Base-by-base conservation (phyloP, 1,284 basidiomycete genomes). In the Retiboletus flavoniger region DNA sequence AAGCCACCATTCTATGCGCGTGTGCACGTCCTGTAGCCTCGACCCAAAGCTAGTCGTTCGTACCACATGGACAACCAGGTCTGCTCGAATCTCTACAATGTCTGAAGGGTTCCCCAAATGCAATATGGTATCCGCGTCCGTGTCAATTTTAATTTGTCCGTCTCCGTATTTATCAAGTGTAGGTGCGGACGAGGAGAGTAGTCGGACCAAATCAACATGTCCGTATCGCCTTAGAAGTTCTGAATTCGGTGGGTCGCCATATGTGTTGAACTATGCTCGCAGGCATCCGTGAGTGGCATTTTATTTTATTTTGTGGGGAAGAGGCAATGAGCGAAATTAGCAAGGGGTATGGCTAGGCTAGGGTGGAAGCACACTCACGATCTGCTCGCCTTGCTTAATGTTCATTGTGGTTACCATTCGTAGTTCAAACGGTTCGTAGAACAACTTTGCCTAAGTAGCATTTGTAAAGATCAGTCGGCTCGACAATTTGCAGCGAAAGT, bases 221-320 rank as follows among this genome's bases (percentile, higher is more conserved):
- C 96, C 96, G 66, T 98, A 99, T 47, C 93, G 84, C 46, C 97
- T 84, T 19, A 99, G 79, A 2, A 99, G 82, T 63, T 97, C 95
- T n/a, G 91, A 85, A 68, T 99, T 99, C 4, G 96, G 94, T 8
- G 87, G 91, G 65, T 97, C 91, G 24, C 89, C 93, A 70, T 98
- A 99, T 0, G 97, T 98, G 71, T 99, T 99, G 82, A 86, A 93
- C 92, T 95, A 41, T 24, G 44, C 50, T 26, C 31, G 14, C 49
- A 43, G 16, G 8, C 5, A 56, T 45, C 9, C n/a, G 11, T 9
- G 21, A 43, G 16, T 21, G 8, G 4, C 35, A 14, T 51, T 41
- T 24, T 24, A 24, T 24, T 24, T 24, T 24, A 24, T 24, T 13
- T 26, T 19, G 14, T n/a, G 14, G 8, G 8, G 11, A 43, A 26